phyloP scores from a whole-genome alignment of 2,329 filamentous ascomycete species.

The Fusarium incarnatum region DNA sequence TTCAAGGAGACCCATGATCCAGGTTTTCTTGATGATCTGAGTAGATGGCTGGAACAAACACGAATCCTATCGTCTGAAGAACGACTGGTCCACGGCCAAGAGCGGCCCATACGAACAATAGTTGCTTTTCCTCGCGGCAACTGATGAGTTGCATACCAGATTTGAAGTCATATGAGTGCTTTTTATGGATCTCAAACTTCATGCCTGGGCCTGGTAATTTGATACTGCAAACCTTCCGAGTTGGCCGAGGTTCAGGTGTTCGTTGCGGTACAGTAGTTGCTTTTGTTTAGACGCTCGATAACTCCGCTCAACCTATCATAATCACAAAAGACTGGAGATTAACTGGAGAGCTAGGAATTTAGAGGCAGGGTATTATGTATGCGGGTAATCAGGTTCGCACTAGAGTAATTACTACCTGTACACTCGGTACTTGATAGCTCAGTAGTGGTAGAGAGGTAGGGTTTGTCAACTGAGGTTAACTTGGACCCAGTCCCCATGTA shows the following conservation, averaged over 20 bases:
- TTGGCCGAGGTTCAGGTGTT: background rate
- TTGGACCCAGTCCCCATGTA: background rate
- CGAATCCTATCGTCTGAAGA: background rate
- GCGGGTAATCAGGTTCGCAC: slow-evolving; percentile 41
- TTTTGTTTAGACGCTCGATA: slow-evolving; percentile 22
- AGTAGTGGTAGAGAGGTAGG: background rate
- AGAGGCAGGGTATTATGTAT: slow-evolving; percentile 22
- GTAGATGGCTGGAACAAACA: background rate
- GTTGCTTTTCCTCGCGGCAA: slow-evolving; percentile 17
- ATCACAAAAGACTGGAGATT: background rate
- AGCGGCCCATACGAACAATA: background rate
- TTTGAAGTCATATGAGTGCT: slow-evolving; percentile 21
- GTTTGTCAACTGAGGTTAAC: background rate
- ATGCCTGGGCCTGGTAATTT: background rate
- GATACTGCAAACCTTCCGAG: background rate
- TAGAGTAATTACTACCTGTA: slow-evolving; percentile 6
- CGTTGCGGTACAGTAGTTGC: slow-evolving; percentile 11
- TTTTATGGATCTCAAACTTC: slow-evolving; percentile 13
- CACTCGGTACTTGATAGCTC: background rate
- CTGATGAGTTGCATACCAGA: slow-evolving; percentile 25
- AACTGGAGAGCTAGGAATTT: slow-evolving; percentile 5
- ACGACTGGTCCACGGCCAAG: background rate
- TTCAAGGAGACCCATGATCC: background rate
- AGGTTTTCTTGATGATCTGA: background rate
- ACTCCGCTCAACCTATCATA: slow-evolving; percentile 23